Evolutionary conservation across 225 moss, liverwort and hornwort species (phyloP), one percentile per base, ranked within the genome.

Genomic region (Polytrichum formosum): DNA sequence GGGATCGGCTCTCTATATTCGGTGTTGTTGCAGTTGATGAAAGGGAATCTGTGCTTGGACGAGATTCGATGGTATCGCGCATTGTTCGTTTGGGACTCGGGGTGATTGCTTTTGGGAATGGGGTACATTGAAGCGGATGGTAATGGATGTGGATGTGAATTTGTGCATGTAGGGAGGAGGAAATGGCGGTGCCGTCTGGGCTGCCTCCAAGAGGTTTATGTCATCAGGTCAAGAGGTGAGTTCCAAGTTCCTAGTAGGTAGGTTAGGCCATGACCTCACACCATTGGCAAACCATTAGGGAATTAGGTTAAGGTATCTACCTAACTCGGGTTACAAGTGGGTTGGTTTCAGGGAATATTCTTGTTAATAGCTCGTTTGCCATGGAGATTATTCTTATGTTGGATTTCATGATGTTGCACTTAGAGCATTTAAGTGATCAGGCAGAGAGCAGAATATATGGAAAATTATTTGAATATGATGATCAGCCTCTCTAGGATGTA

Each of bases 191-290:
- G 82, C 85, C 56, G 53, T 72, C 29, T 82, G 79, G 79, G 77
- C 69, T 6, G 63, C 68, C 16, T 66, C 82, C 37, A 79, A 74
- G 70, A 66, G 85, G 37, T 82, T 71, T 30, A 82, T 85, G 82
- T 85, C 85, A 22, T 79, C 79, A n/a, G 82, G 74, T 10, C 72
- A 72, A 60, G 64, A 79, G 85, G 85, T 85, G 63, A 69, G 80
- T 69, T 21, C 4, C 22, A 61, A 7, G 20, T 61, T 61, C 7
- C 60, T 21, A 22, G 22, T 9, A 6, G 10, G n/a, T 21, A 25
- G 60, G 60, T 10, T n/a, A 61, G 21, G 21, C 17, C 22, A 61
- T 6, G 21, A 2, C 22, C 26, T 61, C 26, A 16, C 13, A 61
- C 1, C 7, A 61, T 26, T n/a, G 3, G 0, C 2, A 61, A 22